Conservation (phyloP, 1,284 basidiomycete species). For the Puccinia horiana region DNA sequence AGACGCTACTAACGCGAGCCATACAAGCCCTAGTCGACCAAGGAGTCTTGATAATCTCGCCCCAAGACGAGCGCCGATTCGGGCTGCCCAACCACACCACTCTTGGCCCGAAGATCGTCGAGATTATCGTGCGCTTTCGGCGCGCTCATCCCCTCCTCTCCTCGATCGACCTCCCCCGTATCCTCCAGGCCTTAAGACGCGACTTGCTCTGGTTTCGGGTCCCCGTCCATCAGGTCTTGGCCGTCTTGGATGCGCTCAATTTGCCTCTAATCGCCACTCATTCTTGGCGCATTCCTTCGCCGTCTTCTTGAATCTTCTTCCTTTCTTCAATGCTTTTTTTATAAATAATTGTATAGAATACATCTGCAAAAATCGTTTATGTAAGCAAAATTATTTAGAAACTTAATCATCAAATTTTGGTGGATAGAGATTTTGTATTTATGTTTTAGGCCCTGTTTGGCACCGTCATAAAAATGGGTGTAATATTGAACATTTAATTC, state of each 20-base stretch:
- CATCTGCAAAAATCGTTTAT: too few relatives aligned
- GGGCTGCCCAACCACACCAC: not conserved
- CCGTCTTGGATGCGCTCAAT: not conserved
- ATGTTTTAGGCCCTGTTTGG: too few relatives aligned
- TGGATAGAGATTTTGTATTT: too few relatives aligned
- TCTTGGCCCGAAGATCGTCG: not conserved
- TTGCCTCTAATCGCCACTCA: not conserved
- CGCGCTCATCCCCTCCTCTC: not conserved
- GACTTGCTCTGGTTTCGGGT: conserved; percentile 7
- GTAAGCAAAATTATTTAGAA: too few relatives aligned
- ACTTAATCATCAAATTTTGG: too few relatives aligned
- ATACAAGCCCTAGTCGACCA: conserved; percentile 2
- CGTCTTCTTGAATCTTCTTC: not conserved
- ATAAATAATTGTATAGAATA: too few relatives aligned
- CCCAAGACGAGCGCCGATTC: not conserved
- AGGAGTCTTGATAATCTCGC: conserved; percentile 19
- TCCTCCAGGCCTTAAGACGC: not conserved
- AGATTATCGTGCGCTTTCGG: not conserved
- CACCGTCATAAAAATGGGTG: too few relatives aligned
- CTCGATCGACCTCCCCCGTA: not conserved
- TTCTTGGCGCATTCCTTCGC: not conserved
- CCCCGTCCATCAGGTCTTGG: not conserved
- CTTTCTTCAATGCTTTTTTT: not conserved
- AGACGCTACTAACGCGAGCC: not conserved
- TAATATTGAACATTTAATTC: too few relatives aligned